A percentile compares a stretch with the other conserved stretches of the same genome.
Conservation (phyloP, 169 alveolate genomes). For the Plasmodium fragile region DNA sequence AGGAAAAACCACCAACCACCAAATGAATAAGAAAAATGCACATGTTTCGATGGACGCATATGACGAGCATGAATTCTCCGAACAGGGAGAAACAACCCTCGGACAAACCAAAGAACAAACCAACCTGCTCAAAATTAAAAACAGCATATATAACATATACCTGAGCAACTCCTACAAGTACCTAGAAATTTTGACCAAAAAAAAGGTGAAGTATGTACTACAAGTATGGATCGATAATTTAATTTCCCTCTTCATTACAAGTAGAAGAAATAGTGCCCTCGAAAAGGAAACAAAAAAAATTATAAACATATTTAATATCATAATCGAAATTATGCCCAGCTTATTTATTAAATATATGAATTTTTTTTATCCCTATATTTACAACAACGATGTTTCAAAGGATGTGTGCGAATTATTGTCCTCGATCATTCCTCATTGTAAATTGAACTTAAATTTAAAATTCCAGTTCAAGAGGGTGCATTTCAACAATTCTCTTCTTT, state of each 20-base stretch:
- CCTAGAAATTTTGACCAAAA: slow-evolving; percentile 31
- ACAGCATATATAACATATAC: slow-evolving; percentile 63
- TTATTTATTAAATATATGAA: slow-evolving; percentile 52
- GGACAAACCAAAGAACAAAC: background rate
- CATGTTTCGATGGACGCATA: background rate
- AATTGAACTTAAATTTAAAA: slow-evolving; percentile 26
- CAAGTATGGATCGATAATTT: slow-evolving; percentile 65
- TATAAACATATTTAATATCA: slow-evolving; percentile 52
- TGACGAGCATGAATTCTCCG: background rate
- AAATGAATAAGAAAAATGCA: background rate
- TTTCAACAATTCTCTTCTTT: slow-evolving; percentile 34
- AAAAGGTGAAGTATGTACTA: slow-evolving; percentile 29
- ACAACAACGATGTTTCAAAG: slow-evolving; percentile 61
- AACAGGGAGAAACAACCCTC: background rate
- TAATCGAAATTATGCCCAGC: slow-evolving; percentile 62
- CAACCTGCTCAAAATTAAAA: slow-evolving; percentile 7
- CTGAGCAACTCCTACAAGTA: slow-evolving; percentile 27
- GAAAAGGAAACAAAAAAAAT: slow-evolving; percentile 70
- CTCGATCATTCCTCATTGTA: slow-evolving; percentile 59
- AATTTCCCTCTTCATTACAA: slow-evolving; percentile 32
- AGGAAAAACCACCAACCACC: background rate
- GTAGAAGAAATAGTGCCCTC: slow-evolving; percentile 46
- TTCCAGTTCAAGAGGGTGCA: slow-evolving; percentile 51
- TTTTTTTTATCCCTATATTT: slow-evolving; percentile 60
- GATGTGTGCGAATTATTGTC: slow-evolving; percentile 75